Percentiles rank a stretch among this genome's conserved stretches.
These are phyloP conservation scores for Quercus agrifolia DNA, from an alignment of 306 rosid genomes.

Conservation along the genomic window DNA sequence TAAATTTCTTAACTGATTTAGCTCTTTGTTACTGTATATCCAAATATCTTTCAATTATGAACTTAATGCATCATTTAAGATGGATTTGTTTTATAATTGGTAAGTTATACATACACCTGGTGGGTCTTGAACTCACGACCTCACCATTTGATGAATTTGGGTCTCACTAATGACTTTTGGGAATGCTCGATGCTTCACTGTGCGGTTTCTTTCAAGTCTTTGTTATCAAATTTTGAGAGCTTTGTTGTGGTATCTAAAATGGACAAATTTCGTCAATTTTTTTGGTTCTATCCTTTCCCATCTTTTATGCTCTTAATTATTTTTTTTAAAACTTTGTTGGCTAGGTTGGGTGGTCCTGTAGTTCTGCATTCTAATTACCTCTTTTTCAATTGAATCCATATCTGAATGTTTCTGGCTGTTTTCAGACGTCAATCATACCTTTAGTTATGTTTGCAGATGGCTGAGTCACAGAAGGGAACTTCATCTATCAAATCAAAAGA, in stretches of 20 bases:
- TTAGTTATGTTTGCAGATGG: conserved; percentile 46
- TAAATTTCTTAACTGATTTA: neutral
- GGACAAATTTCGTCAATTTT: neutral
- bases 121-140: no score
- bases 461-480: conserved; percentile 53
- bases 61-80: neutral
- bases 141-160: neutral
- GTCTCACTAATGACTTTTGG: neutral
- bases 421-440: conserved; percentile 14
- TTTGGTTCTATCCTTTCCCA: neutral
- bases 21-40: neutral
- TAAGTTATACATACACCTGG: no score
- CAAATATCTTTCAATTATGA: neutral
- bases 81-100: neutral
- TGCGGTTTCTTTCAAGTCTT: neutral
- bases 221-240: neutral
- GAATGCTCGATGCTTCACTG: neutral
- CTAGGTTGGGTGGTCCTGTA: conserved; percentile 4
- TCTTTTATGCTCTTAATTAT: neutral
- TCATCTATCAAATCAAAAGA: conserved; percentile 47
- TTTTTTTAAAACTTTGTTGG: neutral
- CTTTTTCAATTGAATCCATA: conserved; percentile 9
- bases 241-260: neutral
- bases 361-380: conserved; percentile 6
- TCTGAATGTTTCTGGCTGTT: conserved; percentile 16